A percentile compares a stretch with the other conserved stretches of the same genome.
These are phyloP conservation scores for Agastache rugosa DNA, from an alignment of 257 asterid genomes.

Conservation along the genomic window DNA sequence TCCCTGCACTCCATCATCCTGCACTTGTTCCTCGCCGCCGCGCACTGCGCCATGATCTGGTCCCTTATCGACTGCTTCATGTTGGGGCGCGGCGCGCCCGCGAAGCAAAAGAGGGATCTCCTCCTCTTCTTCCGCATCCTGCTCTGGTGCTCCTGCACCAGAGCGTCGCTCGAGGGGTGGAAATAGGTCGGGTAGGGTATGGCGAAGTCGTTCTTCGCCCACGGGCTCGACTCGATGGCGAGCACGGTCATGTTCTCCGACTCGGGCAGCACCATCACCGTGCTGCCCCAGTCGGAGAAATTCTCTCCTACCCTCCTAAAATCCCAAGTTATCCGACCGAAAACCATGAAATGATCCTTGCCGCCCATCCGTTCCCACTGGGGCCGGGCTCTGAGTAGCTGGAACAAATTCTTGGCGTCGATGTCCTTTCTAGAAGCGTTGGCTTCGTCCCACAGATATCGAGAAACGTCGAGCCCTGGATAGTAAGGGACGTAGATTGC, in stretches of 20 bases:
- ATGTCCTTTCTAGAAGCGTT: slow-evolving; percentile 49
- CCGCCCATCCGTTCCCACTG: slow-evolving; percentile 76
- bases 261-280: slow-evolving; percentile 70
- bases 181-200: slow-evolving; percentile 90
- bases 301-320: slow-evolving; percentile 54
- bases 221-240: slow-evolving; percentile 84
- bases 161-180: slow-evolving; percentile 67
- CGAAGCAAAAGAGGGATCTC: slow-evolving; percentile 59
- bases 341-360: slow-evolving; percentile 71
- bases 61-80: slow-evolving; percentile 63
- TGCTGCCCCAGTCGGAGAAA: slow-evolving; percentile 76
- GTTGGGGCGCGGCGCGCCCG: slow-evolving; percentile 76
- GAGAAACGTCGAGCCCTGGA: slow-evolving; percentile 69
- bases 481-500: slow-evolving; percentile 81
- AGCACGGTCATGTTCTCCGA: slow-evolving; percentile 67
- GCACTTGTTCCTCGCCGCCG: slow-evolving; percentile 46
- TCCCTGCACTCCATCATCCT: slow-evolving; percentile 60
- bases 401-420: slow-evolving; percentile 43
- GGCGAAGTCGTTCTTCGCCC: slow-evolving; percentile 80
- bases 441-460: slow-evolving; percentile 55
- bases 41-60: slow-evolving; percentile 74
- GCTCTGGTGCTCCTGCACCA: slow-evolving; percentile 61
- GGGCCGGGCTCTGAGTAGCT: slow-evolving; percentile 50
- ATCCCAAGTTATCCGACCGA: slow-evolving; percentile 89
- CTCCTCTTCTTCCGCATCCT: slow-evolving; percentile 58